phyloP scores from a whole-genome alignment of 2,329 filamentous ascomycete genomes.

The Beauveria medogensis region DNA sequence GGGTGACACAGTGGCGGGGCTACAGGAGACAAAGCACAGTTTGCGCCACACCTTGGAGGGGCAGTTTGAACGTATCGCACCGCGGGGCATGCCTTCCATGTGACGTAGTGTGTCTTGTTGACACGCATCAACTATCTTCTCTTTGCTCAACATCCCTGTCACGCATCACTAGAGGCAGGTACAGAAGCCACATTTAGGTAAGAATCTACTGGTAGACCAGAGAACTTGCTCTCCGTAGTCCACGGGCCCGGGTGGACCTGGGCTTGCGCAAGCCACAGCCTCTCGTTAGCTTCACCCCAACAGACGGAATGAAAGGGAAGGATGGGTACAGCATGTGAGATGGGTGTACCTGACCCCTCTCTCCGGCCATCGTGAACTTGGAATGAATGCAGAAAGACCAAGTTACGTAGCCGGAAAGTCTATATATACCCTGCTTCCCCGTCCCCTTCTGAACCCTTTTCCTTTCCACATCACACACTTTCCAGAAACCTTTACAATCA shows the following conservation, averaged over 20 bases:
- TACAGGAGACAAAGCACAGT: neutral
- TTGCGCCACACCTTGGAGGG: conserved; percentile 3
- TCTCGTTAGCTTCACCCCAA: neutral
- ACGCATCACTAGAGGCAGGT: neutral
- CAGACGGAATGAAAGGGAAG: neutral
- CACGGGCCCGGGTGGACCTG: neutral
- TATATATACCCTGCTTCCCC: conserved; percentile 4
- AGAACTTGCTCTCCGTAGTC: neutral
- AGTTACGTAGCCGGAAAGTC: neutral
- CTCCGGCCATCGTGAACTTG: neutral
- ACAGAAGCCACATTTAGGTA: neutral
- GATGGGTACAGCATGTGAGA: neutral
- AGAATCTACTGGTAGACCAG: neutral
- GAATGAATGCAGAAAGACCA: neutral
- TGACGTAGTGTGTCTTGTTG: conserved; percentile 1
- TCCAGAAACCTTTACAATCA: neutral
- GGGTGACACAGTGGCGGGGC: neutral
- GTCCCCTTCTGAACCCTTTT: neutral
- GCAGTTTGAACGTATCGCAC: neutral
- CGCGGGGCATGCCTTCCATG: neutral
- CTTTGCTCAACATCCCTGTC: neutral
- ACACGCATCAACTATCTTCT: neutral
- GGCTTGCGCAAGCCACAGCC: conserved; percentile 3
- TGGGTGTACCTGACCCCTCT: neutral
- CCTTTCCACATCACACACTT: conserved; percentile 3